These are phyloP conservation scores for Fraxinus latifolia DNA, from an alignment of 305 asterid genomes.

Conservation along the genomic window DNA sequence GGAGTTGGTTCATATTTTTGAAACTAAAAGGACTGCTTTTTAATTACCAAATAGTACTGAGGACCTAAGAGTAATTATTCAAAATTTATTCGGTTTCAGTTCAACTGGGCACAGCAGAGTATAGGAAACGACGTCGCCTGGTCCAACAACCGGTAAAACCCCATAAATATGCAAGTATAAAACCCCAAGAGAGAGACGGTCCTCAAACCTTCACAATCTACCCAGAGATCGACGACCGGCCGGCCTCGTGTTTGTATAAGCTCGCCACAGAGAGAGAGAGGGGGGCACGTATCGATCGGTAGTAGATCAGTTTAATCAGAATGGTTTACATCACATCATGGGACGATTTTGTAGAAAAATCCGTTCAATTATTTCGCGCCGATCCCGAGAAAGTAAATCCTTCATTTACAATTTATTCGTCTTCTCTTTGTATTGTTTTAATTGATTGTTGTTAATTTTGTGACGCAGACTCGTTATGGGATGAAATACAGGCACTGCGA, in stretches of 20 bases:
- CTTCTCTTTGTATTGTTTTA: neutral
- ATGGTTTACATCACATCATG: constrained; percentile 84
- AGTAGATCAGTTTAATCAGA: constrained; percentile 8
- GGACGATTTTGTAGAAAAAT: constrained; percentile 86
- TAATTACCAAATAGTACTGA: neutral
- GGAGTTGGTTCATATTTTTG: neutral
- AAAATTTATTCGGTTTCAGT: neutral
- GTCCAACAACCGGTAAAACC: neutral
- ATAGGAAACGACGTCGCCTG: neutral
- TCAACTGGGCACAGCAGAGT: neutral
- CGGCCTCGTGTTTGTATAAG: neutral
- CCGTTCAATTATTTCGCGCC: constrained; percentile 69
- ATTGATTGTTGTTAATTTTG: constrained; percentile 11
- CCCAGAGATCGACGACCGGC: neutral
- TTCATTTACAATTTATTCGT: neutral
- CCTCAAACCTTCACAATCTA: neutral
- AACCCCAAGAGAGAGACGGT: neutral
- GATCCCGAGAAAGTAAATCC: constrained; percentile 69
- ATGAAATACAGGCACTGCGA: constrained; percentile 92
- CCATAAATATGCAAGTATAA: neutral
- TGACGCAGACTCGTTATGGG: constrained; percentile 65
- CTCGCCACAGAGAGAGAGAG: neutral
- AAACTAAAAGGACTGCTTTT: neutral
- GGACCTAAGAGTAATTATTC: neutral
- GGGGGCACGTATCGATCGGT: neutral